Conservation (phyloP, 768 basidiomycete species). For the Pleurotus tuoliensis region DNA sequence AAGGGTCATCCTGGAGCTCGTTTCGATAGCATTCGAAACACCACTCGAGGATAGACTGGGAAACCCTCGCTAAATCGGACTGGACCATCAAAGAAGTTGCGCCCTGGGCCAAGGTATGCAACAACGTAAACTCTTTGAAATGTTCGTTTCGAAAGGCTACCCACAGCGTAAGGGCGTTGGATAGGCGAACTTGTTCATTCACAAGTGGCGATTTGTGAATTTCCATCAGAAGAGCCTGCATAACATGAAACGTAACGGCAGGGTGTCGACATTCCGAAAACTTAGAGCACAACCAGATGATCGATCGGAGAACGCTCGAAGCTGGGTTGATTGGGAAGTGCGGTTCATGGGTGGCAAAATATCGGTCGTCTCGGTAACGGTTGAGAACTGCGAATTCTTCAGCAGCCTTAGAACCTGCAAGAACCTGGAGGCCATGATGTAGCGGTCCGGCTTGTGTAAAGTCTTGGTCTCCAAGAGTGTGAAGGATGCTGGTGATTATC, state of each 20-base stretch:
- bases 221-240: conserved; percentile 67
- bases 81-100: conserved; percentile 63
- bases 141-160: conserved; percentile 55
- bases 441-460: conserved; percentile 50
- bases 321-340: conserved; percentile 61
- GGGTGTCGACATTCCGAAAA: conserved; percentile 37
- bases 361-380: conserved; percentile 43
- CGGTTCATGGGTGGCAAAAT: conserved; percentile 54
- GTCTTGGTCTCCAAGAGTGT: conserved; percentile 67
- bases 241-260: conserved; percentile 74
- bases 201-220: conserved; percentile 68
- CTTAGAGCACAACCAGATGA: conserved; percentile 55
- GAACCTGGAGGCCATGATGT: conserved; percentile 33
- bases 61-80: conserved; percentile 59
- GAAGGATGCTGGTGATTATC: conserved; percentile 56
- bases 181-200: conserved; percentile 75
- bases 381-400: conserved; percentile 48
- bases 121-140: conserved; percentile 55
- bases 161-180: conserved; percentile 74
- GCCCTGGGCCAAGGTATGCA: conserved; percentile 68
- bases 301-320: conserved; percentile 43
- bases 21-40: conserved; percentile 51
- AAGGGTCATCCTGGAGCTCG: conserved; percentile 37
- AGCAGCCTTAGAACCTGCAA: conserved; percentile 31
- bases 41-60: conserved; percentile 81